Conservation (phyloP, 768 basidiomycete species). For the Macrocybe gigantea region DNA sequence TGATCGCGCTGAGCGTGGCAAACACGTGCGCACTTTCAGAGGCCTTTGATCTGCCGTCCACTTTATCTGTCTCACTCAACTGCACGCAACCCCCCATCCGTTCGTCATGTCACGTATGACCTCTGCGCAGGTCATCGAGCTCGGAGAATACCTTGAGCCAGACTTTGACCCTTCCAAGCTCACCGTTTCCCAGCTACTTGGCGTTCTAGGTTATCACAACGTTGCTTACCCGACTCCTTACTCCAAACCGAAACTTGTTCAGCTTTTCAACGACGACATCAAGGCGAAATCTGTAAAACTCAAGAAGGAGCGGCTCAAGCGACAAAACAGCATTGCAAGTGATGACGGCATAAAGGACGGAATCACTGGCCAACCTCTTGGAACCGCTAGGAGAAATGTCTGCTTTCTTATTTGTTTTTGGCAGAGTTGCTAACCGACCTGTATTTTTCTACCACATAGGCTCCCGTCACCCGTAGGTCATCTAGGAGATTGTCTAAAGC, state of each 20-base stretch:
- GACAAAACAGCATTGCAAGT: constrained; percentile 66
- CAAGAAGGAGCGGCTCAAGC: constrained; percentile 59
- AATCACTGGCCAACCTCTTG: constrained; percentile 65
- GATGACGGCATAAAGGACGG: constrained; percentile 83
- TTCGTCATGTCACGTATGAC: constrained; percentile 67
- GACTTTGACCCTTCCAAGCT: constrained; percentile 70
- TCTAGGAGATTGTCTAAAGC: constrained; percentile 62
- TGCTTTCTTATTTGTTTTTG: not conserved
- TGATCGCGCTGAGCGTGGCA: not conserved
- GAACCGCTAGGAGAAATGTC: constrained; percentile 1
- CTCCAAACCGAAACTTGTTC: constrained; percentile 72
- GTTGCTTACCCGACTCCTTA: constrained; percentile 69
- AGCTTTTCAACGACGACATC: constrained; percentile 75
- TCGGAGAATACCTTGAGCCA: constrained; percentile 74
- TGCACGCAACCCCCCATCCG: not conserved
- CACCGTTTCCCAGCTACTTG: constrained; percentile 78
- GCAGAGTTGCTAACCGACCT: not conserved
- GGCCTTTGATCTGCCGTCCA: not conserved
- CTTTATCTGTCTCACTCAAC: not conserved
- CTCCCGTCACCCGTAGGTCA: constrained; percentile 39
- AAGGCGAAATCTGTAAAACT: constrained; percentile 51
- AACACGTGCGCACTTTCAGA: not conserved
- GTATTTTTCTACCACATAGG: constrained; percentile 10
- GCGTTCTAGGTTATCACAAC: constrained; percentile 72
- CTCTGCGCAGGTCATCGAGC: constrained; percentile 66